A percentile compares a stretch with the other conserved stretches of the same genome.
Conservation (phyloP, 495 filamentous ascomycete species). For the Penicillium silybi region DNA sequence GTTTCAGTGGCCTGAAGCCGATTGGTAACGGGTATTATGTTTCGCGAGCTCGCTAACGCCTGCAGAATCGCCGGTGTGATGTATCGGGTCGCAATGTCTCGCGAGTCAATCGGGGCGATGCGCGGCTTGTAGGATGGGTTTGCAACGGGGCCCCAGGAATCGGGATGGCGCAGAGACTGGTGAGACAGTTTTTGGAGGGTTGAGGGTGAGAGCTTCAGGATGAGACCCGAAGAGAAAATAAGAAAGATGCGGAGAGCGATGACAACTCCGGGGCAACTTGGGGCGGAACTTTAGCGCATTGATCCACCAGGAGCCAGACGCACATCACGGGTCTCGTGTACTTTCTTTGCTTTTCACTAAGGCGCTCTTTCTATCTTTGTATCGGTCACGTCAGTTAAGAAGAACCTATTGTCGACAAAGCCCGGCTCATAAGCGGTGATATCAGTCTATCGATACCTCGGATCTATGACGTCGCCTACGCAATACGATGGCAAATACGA, state of each 20-base stretch:
- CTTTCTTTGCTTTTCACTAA: background rate
- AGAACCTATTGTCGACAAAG: background rate
- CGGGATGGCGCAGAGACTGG: background rate
- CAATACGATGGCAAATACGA: background rate
- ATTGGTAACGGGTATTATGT: conserved; percentile 5
- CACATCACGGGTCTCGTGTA: background rate
- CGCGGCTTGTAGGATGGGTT: conserved; percentile 2
- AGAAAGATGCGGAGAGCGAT: conserved; percentile 1
- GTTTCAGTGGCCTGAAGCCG: background rate
- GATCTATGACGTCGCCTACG: background rate
- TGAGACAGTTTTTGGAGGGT: background rate
- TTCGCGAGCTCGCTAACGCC: background rate
- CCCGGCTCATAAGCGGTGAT: background rate
- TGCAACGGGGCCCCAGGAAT: background rate
- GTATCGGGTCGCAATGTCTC: background rate
- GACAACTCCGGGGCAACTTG: conserved; percentile 8
- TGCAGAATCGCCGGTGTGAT: background rate
- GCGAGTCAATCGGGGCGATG: background rate
- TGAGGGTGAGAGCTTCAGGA: background rate
- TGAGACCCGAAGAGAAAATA: background rate
- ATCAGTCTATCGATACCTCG: background rate
- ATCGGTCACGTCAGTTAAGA: background rate
- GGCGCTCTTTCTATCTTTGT: background rate
- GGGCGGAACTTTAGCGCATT: conserved; percentile 8
- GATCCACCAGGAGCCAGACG: background rate